Evolutionary conservation across 805 yeast genomes (phyloP), one percentile per base, ranked within the genome.

Genomic region (Myxozyma geophila): DNA sequence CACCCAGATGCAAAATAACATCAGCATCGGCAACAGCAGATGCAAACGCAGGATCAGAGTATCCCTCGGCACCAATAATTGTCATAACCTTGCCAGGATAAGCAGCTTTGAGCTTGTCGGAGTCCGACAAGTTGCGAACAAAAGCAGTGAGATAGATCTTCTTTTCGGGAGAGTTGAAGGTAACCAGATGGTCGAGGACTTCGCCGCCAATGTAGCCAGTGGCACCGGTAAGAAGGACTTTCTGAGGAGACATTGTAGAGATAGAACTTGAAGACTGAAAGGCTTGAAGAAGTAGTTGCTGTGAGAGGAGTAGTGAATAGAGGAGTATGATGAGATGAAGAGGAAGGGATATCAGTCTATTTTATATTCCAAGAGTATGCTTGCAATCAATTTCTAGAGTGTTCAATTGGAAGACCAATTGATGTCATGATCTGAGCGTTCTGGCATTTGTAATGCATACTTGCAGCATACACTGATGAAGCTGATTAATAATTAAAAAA

Each of bases 1-100:
- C 48, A 72, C 68, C 79, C 13, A 78, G 69, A 66, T 75, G 76
- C 41, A 77, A 68, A 39, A 76, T 70, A 40, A 76, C 68, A 58
- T 76, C 78, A 36, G 72, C 72, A 9, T 48, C 53, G 1, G 58
- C 60, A n/a, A 71, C 73, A 53, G 72, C 68, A 23, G 59, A 60
- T 9, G 41, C 44, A 17, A 76, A 54, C 1, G 72, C 67, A 7
- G 62, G 13, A 46, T 68, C 70, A 53, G 72, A 71, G 49, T 76
- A 66, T 28, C 62, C 64, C n/a, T 41, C 37, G 39, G 75, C 41
- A 0, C 75, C 74, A 15, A 74, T 63, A 5, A 48, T 60, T 15
- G 75, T 44, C 23, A 37, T 67, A 17, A 53, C 9, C 17, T 33
- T 37, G 17, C 51, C 48, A 15, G 65, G 66, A 1, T 75, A 70